A percentile compares a stretch with the other conserved stretches of the same genome.
Conservation (phyloP, 2,329 filamentous ascomycete species). For the Claviceps capensis region DNA sequence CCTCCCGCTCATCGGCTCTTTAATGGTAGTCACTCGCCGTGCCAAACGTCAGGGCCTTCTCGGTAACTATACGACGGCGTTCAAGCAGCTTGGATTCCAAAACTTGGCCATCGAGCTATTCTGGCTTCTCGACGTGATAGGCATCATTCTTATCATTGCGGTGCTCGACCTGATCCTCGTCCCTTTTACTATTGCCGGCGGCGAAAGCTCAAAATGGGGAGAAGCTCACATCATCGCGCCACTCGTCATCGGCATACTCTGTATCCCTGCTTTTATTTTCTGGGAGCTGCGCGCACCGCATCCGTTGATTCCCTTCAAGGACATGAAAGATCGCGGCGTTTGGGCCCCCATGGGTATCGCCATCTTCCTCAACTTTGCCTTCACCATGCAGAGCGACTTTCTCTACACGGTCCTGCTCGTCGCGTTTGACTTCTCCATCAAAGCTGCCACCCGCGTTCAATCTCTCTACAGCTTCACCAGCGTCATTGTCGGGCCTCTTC, state of each 20-base stretch:
- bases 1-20: constrained; percentile 42
- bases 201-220: constrained; percentile 31
- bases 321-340: constrained; percentile 36
- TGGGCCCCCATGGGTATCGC: constrained; percentile 31
- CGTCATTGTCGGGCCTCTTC: constrained; percentile 31
- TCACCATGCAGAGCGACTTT: constrained; percentile 34
- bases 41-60: constrained; percentile 37
- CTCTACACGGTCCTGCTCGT: constrained; percentile 39
- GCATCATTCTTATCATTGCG: constrained; percentile 40
- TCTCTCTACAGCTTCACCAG: constrained; percentile 37
- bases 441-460: constrained; percentile 33
- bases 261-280: constrained; percentile 39
- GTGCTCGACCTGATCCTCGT: constrained; percentile 48
- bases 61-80: constrained; percentile 9
- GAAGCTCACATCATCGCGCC: constrained; percentile 39
- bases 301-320: constrained; percentile 40
- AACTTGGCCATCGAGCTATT: constrained; percentile 32
- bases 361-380: constrained; percentile 27
- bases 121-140: constrained; percentile 41
- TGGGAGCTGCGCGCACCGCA: constrained; percentile 46
- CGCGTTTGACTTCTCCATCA: constrained; percentile 33
- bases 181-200: constrained; percentile 43
- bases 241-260: constrained; percentile 41
- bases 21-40: constrained; percentile 42
- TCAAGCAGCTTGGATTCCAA: constrained; percentile 24